phyloP scores from a whole-genome alignment of 2,329 filamentous ascomycete species.

The Arthrobotrys sinensis region DNA sequence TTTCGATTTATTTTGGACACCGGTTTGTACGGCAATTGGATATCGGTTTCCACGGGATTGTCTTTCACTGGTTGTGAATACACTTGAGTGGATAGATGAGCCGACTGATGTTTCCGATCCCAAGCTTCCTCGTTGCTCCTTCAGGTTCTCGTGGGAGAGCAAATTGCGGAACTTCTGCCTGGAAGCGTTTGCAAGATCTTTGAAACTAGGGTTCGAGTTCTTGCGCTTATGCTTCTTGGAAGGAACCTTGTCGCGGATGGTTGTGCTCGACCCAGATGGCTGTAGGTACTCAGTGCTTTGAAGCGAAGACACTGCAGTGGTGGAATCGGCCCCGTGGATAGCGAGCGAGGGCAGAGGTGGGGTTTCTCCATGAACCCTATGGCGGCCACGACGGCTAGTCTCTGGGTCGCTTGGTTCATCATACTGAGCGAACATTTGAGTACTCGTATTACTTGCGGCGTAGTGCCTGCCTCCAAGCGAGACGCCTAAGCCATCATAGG shows the following conservation, averaged over 20 bases:
- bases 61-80: constrained; percentile 51
- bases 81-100: constrained; percentile 57
- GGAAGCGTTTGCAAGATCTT: constrained; percentile 49
- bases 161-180: constrained; percentile 55
- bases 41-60: constrained; percentile 55
- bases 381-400: constrained; percentile 44
- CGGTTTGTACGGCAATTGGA: constrained; percentile 47
- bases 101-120: constrained; percentile 50
- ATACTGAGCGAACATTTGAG: constrained; percentile 56
- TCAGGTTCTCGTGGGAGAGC: constrained; percentile 53
- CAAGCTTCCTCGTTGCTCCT: constrained; percentile 49
- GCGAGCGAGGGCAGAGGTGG: constrained; percentile 53
- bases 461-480: constrained; percentile 46
- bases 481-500: constrained; percentile 41
- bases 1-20: constrained; percentile 28
- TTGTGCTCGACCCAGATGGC: neutral
- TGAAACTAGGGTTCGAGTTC: constrained; percentile 59
- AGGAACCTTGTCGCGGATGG: neutral
- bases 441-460: constrained; percentile 48
- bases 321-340: constrained; percentile 7
- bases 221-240: constrained; percentile 57
- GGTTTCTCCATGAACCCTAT: constrained; percentile 53
- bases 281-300: constrained; percentile 29
- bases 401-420: constrained; percentile 45
- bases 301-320: neutral